phyloP scores from a whole-genome alignment of 2,329 filamentous ascomycete genomes.

The Ophiostoma triangulosporum region DNA sequence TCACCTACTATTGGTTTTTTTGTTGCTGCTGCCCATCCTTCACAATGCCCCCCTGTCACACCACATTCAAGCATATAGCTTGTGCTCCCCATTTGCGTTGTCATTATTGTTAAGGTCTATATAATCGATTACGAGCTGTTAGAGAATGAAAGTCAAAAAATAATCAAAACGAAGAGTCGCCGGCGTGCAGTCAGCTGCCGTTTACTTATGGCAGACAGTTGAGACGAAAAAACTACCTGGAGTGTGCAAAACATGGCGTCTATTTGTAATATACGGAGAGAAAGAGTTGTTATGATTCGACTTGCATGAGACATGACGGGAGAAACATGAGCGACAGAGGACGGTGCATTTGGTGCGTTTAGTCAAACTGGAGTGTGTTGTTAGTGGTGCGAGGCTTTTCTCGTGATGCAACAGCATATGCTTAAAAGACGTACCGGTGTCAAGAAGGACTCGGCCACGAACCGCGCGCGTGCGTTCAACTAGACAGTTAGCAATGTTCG shows the following conservation, averaged over 20 bases:
- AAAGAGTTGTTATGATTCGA: background rate
- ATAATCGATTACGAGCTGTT: background rate
- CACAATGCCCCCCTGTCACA: background rate
- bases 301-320: background rate
- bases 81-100: background rate
- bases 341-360: background rate
- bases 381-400: too few species aligned
- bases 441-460: slow-evolving; percentile 95
- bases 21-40: background rate
- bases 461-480: slow-evolving; percentile 93
- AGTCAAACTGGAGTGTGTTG: slow-evolving; percentile 6
- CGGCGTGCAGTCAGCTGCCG: too few species aligned
- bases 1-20: background rate
- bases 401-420: too few species aligned
- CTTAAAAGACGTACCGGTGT: slow-evolving; percentile 48
- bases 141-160: background rate
- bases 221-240: background rate
- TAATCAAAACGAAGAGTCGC: too few species aligned
- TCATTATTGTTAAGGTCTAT: background rate
- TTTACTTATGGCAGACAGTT: background rate
- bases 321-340: background rate
- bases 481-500: slow-evolving; percentile 29
- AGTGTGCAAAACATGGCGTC: background rate
- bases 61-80: background rate
- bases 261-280: background rate